A percentile compares a stretch with the other conserved stretches of the same genome.
phyloP scores from a whole-genome alignment of 345 rosid genomes.

The Aquilaria yunnanensis region DNA sequence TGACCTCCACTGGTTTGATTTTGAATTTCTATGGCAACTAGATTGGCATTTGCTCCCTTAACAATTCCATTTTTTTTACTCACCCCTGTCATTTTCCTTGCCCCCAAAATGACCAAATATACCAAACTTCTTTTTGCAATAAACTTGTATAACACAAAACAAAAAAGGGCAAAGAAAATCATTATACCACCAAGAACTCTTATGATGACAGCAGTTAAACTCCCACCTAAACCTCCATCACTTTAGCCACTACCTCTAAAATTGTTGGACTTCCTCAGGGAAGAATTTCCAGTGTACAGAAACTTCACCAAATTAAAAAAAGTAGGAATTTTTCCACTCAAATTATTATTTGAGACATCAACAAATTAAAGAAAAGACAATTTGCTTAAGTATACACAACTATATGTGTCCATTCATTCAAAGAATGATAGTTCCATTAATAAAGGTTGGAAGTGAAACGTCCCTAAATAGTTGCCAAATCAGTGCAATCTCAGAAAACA shows the following conservation, averaged over 20 bases:
- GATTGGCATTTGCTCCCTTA: conserved; percentile 13
- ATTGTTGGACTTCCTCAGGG: conserved; percentile 25
- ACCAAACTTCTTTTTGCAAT: conserved; percentile 28
- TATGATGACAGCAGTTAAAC: conserved; percentile 35
- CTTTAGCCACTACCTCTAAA: conserved; percentile 17
- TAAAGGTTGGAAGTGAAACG: too few species aligned
- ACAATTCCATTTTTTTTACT: conserved; percentile 29
- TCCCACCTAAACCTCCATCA: conserved; percentile 12
- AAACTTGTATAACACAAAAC: conserved; percentile 45
- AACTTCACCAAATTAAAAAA: conserved; percentile 40
- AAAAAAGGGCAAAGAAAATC: conserved; percentile 31
- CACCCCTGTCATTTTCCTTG: conserved; percentile 33
- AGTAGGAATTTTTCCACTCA: conserved; percentile 39
- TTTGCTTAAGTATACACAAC: conserved; percentile 21
- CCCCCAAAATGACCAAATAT: conserved; percentile 35
- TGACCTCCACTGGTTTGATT: conserved; percentile 58
- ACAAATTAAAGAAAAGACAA: conserved; percentile 38
- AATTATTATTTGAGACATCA: conserved; percentile 75
- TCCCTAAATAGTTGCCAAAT: too few species aligned
- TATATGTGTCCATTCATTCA: too few species aligned
- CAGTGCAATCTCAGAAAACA: too few species aligned
- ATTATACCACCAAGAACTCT: conserved; percentile 38
- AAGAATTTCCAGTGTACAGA: conserved; percentile 36
- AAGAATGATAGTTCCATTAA: too few species aligned
- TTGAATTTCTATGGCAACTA: conserved; percentile 30